Percentiles rank a stretch among this genome's conserved stretches.
Conservation (phyloP, 805 yeast genomes). For the Vanderwaltozyma verrucispora region DNA sequence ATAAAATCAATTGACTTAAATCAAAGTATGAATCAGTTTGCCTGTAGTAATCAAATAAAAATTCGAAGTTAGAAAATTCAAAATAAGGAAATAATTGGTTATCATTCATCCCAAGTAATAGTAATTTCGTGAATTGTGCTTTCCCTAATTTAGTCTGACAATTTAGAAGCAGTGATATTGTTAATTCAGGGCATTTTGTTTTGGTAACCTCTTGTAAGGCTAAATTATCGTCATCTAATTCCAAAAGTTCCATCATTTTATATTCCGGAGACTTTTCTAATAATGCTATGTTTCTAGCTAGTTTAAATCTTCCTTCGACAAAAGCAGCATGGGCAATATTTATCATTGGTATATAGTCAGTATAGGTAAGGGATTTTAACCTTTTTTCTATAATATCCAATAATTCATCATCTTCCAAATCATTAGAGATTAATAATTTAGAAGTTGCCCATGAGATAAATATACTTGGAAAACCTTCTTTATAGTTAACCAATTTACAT, state of each 20-base stretch:
- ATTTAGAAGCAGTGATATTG: constrained; percentile 35
- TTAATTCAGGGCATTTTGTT: constrained; percentile 49
- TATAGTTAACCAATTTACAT: constrained; percentile 35
- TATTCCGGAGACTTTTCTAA: constrained; percentile 49
- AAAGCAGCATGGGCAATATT: constrained; percentile 19
- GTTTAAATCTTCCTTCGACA: constrained; percentile 59
- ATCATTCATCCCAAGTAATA: constrained; percentile 35
- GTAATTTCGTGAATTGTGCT: constrained; percentile 58
- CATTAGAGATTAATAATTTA: constrained; percentile 47
- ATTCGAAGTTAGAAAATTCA: constrained; percentile 28
- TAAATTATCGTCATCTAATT: constrained; percentile 59
- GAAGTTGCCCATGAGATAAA: constrained; percentile 74
- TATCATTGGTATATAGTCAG: constrained; percentile 32
- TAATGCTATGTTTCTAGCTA: constrained; percentile 59
- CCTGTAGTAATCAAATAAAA: constrained; percentile 45
- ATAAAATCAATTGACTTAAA: constrained; percentile 34
- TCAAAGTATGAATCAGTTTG: constrained; percentile 52
- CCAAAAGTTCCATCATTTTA: constrained; percentile 54
- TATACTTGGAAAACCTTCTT: constrained; percentile 25
- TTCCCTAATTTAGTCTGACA: constrained; percentile 43
- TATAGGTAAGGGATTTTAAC: constrained; percentile 4
- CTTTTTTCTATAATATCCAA: constrained; percentile 34
- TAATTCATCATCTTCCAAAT: constrained; percentile 49
- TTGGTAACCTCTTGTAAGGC: constrained; percentile 62
- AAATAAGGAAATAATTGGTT: constrained; percentile 26